Percentiles rank a stretch among this genome's conserved stretches.
Conservation (phyloP, 192 early-diverging fungal species). For the Rhizoclosmatium globosum region DNA sequence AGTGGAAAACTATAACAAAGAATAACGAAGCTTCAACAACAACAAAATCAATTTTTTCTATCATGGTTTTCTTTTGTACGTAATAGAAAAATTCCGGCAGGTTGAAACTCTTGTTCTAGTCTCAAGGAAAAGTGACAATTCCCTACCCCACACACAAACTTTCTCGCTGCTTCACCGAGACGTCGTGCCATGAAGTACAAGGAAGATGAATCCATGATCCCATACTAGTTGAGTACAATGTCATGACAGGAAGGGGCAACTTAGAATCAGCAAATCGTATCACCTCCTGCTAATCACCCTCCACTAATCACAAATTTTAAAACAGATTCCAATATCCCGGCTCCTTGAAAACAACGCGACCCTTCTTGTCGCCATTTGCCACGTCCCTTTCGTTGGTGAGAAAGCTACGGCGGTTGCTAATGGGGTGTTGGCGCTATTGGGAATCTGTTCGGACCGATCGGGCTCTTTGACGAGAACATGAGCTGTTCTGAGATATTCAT, state of each 20-base stretch:
- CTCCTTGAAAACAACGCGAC: slow-evolving; percentile 24
- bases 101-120: background rate
- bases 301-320: background rate
- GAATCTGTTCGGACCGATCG: background rate
- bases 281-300: background rate
- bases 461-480: background rate
- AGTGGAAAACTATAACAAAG: background rate
- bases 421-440: slow-evolving; percentile 1
- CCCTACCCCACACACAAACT: background rate
- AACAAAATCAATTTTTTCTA: background rate
- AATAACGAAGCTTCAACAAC: background rate
- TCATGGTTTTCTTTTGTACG: background rate
- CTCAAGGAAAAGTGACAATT: background rate
- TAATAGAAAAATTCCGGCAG: too few relatives aligned
- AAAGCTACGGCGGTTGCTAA: slow-evolving; percentile 8
- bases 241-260: too few relatives aligned
- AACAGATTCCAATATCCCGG: slow-evolving; percentile 15
- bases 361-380: slow-evolving; percentile 20
- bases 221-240: too few relatives aligned
- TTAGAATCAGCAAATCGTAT: background rate
- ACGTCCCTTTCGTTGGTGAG: slow-evolving; percentile 33
- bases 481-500: slow-evolving; percentile 19
- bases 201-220: too few relatives aligned
- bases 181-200: too few relatives aligned
- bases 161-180: background rate